Evolutionary conservation across 2,329 filamentous ascomycete genomes (phyloP), one percentile per base, ranked within the genome.

Genomic region (Fusarium drepaniforme): DNA sequence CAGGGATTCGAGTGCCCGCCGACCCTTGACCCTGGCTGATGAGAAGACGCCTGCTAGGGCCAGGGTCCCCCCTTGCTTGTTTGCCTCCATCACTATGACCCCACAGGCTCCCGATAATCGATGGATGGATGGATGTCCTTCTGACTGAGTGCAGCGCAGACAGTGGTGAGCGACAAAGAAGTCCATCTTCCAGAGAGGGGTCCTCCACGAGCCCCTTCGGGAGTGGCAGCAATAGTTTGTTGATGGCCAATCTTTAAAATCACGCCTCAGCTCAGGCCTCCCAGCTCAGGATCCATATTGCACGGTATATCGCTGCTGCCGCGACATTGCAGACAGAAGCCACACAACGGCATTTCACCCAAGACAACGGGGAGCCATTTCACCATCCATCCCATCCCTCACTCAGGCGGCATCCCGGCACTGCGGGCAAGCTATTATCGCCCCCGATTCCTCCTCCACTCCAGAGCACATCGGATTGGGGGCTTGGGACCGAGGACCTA

Each of bases 61-160:
- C 61, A 70, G 60, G 72, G 69, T 61, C 38, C 63, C 62, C 72
- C 72, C 72, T 73, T 75, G 72, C 40, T 64, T 64, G 64, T 60
- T 68, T 72, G 64, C 65, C 69, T 60, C 69, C 72, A 73, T 75
- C 62, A 64, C 57, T 64, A 70, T 62, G 69, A 75, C 72, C 62
- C 72, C 72, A 75, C 72, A 75, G 66, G 72, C 72, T 75, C 72
- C 72, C 73, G 59, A 73, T 60, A 75, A 75, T 75, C 64, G 68
- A 75, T 40, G 65, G 70, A 67, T 70, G 72, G 49, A 66, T 72
- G 60, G 56, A 60, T 75, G 72, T 67, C 72, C 72, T 75, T 75
- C 72, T 75, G 72, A 75, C 72, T 75, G 49, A 63, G 44, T 67
- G 66, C 66, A 60, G 35, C 33, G 30, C 25, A 73, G 23, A 51